A percentile compares a stretch with the other conserved stretches of the same genome.
Conservation (phyloP, 1,284 basidiomycete genomes). For the Ceratobasidium sp. region DNA sequence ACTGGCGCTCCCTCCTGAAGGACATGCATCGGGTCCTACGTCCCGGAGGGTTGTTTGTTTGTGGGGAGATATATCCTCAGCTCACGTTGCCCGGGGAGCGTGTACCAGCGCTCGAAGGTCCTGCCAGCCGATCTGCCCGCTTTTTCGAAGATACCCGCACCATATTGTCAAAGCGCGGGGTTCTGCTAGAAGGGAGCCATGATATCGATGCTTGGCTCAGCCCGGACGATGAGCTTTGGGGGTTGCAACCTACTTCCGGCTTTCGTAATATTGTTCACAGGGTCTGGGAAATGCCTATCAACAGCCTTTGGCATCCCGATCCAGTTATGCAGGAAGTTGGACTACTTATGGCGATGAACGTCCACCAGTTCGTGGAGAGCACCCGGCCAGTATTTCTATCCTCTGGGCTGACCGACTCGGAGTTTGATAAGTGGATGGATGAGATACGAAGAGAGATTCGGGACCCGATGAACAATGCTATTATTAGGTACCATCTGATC, state of each 20-base stretch:
- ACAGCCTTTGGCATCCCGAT: too few species aligned
- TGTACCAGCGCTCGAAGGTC: constrained; percentile 13
- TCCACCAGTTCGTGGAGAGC: constrained; percentile 16
- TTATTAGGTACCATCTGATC: constrained; percentile 28
- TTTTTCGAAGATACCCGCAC: not conserved
- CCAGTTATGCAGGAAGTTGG: constrained; percentile 31
- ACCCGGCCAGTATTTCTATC: constrained; percentile 26
- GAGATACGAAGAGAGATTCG: constrained; percentile 22
- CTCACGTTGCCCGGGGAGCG: constrained; percentile 4
- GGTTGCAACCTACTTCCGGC: not conserved
- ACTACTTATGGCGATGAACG: constrained; percentile 29
- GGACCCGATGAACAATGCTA: constrained; percentile 31
- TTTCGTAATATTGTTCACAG: not conserved
- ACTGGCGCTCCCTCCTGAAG: constrained; percentile 36
- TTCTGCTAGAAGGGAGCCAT: constrained; percentile 10
- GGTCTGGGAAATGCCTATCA: constrained; percentile 16
- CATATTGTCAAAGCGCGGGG: not conserved
- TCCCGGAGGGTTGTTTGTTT: constrained; percentile 45
- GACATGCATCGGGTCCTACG: constrained; percentile 45
- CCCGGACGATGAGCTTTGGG: constrained; percentile 8
- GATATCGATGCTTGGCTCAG: constrained; percentile 20
- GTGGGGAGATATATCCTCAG: constrained; percentile 44
- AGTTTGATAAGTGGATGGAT: constrained; percentile 21
- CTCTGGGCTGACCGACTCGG: not conserved
- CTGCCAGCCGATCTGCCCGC: not conserved